Conservation (phyloP, 2,329 filamentous ascomycete genomes). For the Fusarium napiforme region DNA sequence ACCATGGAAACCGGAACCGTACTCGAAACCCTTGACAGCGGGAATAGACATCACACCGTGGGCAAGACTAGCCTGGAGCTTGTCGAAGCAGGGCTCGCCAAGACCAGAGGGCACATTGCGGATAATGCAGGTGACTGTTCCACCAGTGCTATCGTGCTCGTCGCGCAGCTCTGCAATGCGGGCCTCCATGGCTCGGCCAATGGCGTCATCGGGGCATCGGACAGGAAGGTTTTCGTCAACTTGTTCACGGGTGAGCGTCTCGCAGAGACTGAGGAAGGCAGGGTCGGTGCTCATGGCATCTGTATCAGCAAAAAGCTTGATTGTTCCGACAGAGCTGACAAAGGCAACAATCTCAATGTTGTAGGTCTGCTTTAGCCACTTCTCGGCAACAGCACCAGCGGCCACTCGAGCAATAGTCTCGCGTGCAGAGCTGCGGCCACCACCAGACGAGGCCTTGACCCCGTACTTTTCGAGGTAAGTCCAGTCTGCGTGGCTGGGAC, state of each 20-base stretch:
- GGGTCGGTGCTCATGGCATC: slow-evolving; percentile 76
- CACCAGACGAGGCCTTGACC: slow-evolving; percentile 88
- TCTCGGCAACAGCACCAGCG: slow-evolving; percentile 91
- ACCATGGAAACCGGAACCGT: slow-evolving; percentile 91
- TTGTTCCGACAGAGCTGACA: slow-evolving; percentile 81
- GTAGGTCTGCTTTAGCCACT: slow-evolving; percentile 84
- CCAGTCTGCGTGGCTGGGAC: slow-evolving; percentile 94
- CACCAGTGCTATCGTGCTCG: slow-evolving; percentile 87
- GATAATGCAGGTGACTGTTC: slow-evolving; percentile 94
- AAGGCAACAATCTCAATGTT: slow-evolving; percentile 93
- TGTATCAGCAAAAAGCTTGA: slow-evolving; percentile 48
- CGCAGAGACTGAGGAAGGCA: slow-evolving; percentile 78
- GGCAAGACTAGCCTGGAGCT: slow-evolving; percentile 89
- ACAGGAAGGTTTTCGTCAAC: slow-evolving; percentile 90
- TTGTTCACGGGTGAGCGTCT: slow-evolving; percentile 62
- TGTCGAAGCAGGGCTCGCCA: slow-evolving; percentile 95
- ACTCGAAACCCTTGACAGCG: slow-evolving; percentile 94
- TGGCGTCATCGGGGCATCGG: slow-evolving; percentile 79
- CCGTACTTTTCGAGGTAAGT: slow-evolving; percentile 98
- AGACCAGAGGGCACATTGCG: slow-evolving; percentile 85
- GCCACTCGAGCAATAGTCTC: slow-evolving; percentile 96
- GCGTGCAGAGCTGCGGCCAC: slow-evolving; percentile 89
- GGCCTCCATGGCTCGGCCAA: slow-evolving; percentile 77
- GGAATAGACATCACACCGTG: slow-evolving; percentile 97
- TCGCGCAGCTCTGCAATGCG: slow-evolving; percentile 83